A percentile compares a stretch with the other conserved stretches of the same genome.
Evolutionary conservation across 2,329 filamentous ascomycete genomes (phyloP).

Genomic region (Aspergillus quadrilineatus): DNA sequence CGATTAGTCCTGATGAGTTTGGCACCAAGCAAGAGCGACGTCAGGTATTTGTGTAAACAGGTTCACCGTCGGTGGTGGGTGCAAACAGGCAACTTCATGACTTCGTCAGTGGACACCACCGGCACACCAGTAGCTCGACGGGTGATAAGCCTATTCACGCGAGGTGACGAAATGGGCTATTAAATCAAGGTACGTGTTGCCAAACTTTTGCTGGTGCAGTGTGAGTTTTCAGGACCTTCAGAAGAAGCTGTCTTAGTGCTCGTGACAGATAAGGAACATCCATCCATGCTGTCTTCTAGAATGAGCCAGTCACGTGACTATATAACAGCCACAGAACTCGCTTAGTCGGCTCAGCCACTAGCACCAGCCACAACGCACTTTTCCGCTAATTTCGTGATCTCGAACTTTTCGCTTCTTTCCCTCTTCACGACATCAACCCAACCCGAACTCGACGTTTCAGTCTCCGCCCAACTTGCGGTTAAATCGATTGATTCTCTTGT

Average conservation of each 20-base stretch:
- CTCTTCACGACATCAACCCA: constrained; percentile 29
- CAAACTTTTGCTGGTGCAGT: no score
- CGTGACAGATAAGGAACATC: constrained; percentile 3
- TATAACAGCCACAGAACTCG: constrained; percentile 26
- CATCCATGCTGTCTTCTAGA: constrained; percentile 26
- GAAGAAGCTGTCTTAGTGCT: constrained; percentile 6
- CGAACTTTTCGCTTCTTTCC: constrained; percentile 30
- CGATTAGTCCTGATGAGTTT: not conserved
- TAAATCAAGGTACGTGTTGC: not conserved
- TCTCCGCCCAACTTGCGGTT: constrained; percentile 98
- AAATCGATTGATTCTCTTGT: constrained; percentile 90
- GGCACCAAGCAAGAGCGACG: constrained; percentile 9
- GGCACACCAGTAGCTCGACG: constrained; percentile 16
- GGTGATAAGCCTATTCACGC: constrained; percentile 16
- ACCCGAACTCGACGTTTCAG: constrained; percentile 93
- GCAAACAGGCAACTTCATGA: constrained; percentile 41
- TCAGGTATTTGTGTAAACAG: constrained; percentile 19
- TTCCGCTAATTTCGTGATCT: constrained; percentile 32
- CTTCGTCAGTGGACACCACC: constrained; percentile 31
- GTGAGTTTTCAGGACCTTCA: constrained; percentile 4
- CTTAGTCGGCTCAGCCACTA: constrained; percentile 40
- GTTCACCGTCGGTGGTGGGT: constrained; percentile 42
- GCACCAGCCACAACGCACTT: constrained; percentile 35
- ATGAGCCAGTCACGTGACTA: constrained; percentile 31
- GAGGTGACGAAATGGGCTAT: not conserved